Base-by-base conservation (phyloP, 306 rosid genomes). In the Crotalaria pallida region DNA sequence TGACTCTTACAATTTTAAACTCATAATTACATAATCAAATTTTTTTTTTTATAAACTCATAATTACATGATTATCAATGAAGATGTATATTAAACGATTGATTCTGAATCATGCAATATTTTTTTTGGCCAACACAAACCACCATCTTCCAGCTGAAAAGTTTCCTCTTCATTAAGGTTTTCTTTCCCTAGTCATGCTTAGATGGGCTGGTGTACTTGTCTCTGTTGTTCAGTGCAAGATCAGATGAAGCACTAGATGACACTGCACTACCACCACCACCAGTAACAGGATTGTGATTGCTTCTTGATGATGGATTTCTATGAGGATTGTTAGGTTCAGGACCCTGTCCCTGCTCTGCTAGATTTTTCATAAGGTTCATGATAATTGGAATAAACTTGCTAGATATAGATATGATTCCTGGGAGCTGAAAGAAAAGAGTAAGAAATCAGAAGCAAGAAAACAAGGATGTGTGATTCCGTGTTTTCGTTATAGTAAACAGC, bases 361-460 rank as follows among this genome's bases (percentile, higher is more conserved):
- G 81, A 73, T 76, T 87, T 84, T 43, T 86, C 8, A 87, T 45
- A 55, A 92, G 73, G 80, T 89, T 86, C 85, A 92, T 86, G 56
- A 89, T 62, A 34, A 82, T 87, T 52, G 98, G 98, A 44, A 92
- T 27, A 36, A 92, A 69, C 75, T 84, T 89, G 69, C 78, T 60
- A 9, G 92, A 87, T 85, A 92, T 71, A 29, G 95, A 85, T 44
- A 89, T 67, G 36, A 92, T 75, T 64, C 96, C 98, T 0, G 98
- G 88, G 29, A 92, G 90, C 98, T 92, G 96, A 65, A 76, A 73
- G 29, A 56, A 19, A 59, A 75, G 34, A 18, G 41, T 44, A 18
- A 71, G 7, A 69, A 26, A 18, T 70, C 41, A 76, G 65, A 43
- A 49, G n/a, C n/a, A n/a, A n/a, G n/a, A n/a, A n/a, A n/a, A n/a